phyloP scores from a whole-genome alignment of 1,284 basidiomycete species.

The Papiliotrema fonsecae region DNA sequence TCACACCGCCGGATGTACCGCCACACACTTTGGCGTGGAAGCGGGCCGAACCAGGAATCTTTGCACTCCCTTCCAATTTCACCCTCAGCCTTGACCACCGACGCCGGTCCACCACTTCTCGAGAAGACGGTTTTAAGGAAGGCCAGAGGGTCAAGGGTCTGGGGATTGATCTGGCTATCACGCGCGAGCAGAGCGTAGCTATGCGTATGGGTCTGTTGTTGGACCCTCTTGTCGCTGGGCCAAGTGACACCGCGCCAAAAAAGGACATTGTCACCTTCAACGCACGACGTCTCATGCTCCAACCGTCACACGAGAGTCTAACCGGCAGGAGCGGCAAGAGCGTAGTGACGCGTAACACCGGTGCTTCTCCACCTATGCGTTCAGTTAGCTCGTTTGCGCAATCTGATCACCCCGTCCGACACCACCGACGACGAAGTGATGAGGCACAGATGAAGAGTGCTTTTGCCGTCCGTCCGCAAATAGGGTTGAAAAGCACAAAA shows the following conservation, averaged over 20 bases:
- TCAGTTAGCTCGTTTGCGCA: not conserved
- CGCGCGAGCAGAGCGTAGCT: not conserved
- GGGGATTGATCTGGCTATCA: not conserved
- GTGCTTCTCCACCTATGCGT: too few relatives aligned
- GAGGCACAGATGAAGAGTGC: not conserved
- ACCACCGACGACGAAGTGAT: not conserved
- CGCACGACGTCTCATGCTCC: not conserved
- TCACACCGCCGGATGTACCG: not conserved
- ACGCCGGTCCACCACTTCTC: not conserved
- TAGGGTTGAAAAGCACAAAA: not conserved
- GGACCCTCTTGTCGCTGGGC: not conserved
- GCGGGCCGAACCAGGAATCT: not conserved
- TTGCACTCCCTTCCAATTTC: constrained; percentile 1
- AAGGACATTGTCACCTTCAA: not conserved
- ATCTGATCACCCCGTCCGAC: not conserved
- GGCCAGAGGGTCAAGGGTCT: not conserved
- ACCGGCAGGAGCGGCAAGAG: not conserved
- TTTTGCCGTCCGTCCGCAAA: not conserved
- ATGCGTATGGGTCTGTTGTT: constrained; percentile 1
- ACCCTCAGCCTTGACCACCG: constrained; percentile 1
- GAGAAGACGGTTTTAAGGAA: not conserved
- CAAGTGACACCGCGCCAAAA: not conserved
- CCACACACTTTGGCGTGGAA: not conserved
- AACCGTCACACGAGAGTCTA: not conserved
- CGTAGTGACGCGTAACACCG: too few relatives aligned